Percentiles rank a stretch among this genome's conserved stretches.
Evolutionary conservation across 352 stramenopile genomes (phyloP).

Genomic region (Globisporangium ultimum): DNA sequence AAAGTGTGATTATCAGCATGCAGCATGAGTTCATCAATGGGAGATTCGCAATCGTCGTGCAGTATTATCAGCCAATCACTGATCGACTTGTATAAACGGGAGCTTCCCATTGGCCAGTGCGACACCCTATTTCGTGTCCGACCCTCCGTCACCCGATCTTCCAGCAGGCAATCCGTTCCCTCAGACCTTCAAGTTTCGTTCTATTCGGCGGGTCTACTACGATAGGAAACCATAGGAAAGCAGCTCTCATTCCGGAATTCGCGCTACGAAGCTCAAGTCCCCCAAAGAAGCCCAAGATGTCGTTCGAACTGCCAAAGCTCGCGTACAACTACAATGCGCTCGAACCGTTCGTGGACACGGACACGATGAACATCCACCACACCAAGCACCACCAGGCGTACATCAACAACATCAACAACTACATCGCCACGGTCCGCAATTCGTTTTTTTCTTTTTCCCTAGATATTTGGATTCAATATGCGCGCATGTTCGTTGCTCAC

Average conservation of each 20-base stretch:
- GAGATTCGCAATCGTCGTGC: not conserved
- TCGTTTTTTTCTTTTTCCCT: too few species aligned
- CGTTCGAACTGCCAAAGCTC: conserved; percentile 79
- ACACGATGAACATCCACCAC: conserved; percentile 91
- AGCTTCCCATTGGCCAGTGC: not conserved
- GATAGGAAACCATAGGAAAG: too few species aligned
- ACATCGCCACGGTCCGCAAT: conserved; percentile 52
- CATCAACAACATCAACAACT: conserved; percentile 91
- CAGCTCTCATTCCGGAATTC: conserved; percentile 34
- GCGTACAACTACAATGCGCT: conserved; percentile 86
- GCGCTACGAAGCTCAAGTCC: conserved; percentile 22
- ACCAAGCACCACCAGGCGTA: conserved; percentile 90
- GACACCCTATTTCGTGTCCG: not conserved
- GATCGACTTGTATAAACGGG: not conserved
- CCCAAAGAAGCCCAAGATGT: conserved; percentile 34
- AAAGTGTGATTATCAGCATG: too few species aligned
- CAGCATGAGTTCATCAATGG: too few species aligned
- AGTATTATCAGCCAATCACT: conserved; percentile 7
- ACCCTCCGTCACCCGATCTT: not conserved
- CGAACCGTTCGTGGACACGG: conserved; percentile 86
- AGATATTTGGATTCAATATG: too few species aligned
- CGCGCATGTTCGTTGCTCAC: too few species aligned
- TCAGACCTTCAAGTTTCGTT: conserved; percentile 7
- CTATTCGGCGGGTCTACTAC: too few species aligned
- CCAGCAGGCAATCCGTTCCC: too few species aligned